Evolutionary conservation across 1,284 basidiomycete species (phyloP), one percentile per base, ranked within the genome.

Genomic region (Malassezia sp.): DNA sequence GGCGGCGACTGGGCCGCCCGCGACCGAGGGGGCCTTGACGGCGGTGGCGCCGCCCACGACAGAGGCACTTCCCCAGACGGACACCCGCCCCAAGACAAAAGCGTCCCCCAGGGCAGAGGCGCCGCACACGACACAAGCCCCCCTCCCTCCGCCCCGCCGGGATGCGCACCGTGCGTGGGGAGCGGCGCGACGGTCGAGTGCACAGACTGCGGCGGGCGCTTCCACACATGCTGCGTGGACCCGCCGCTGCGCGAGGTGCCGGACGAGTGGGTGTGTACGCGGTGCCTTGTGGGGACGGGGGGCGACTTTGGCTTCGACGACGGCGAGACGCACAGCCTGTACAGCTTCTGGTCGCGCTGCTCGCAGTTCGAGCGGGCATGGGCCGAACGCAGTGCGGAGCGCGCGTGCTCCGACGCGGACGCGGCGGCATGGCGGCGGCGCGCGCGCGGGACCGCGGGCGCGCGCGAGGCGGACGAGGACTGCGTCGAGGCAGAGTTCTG

Each of bases 271-370:
- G 96, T 82, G 71, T 99, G 93, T 71, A 85, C 86, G 59, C 81
- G 82, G 1, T 99, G 93, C 67, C 75, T 99, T 14, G 79, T 90
- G 34, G 83, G 82, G 22, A 93, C 87, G 0, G 90, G 91, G n/a
- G 86, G 87, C 47, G 93, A 96, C 72, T 99, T 87, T 66, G 93
- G 93, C 32, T 99, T 97, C 64, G 91, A 96, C 61, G 91, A 96
- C 64, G 93, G 93, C 43, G 84, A 96, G 71, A 90, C 95, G 57
- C 91, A 99, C 71, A 82, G 81, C 53, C 76, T 99, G 33, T 79
- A 85, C 32, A 87, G 81, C 60, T 97, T 97, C 73, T 88, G 91
- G 65, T 83, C 83, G 29, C 79, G 91, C 18, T 91, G 95, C 60
- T 75, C 78, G 21, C 84, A 84, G 49, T 99, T 99, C 73, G 57